These are phyloP conservation scores for Echeveria elegans DNA, from an alignment of 164 flowering plant genomes.

Conservation along the genomic window DNA sequence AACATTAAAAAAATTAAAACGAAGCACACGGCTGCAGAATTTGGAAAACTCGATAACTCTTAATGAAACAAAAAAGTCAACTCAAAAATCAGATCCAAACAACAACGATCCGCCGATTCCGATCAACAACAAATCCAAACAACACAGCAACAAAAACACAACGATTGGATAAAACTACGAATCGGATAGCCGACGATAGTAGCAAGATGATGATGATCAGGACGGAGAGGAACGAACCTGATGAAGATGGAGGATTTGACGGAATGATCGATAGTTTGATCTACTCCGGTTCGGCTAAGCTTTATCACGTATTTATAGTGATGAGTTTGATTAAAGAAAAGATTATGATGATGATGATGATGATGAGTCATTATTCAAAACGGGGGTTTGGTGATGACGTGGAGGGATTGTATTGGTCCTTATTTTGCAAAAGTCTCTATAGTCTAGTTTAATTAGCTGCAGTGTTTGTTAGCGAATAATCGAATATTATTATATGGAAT, in stretches of 20 bases:
- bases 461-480: not conserved
- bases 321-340: not conserved
- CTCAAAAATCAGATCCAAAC: not conserved
- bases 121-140: not conserved
- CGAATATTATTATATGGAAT: not conserved
- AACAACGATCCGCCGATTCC: not conserved
- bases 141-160: not conserved
- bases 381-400: not conserved
- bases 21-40: no score
- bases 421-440: no score
- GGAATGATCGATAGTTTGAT: not conserved
- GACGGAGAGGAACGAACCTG: not conserved
- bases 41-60: not conserved
- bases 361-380: not conserved
- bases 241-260: not conserved
- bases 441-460: not conserved
- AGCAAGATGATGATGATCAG: not conserved
- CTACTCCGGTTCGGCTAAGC: not conserved
- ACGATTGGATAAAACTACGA: not conserved
- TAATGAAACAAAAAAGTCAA: not conserved
- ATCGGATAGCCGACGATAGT: no score
- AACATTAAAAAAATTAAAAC: no score
- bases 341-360: no score
- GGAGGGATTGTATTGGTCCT: not conserved
- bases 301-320: not conserved